Percentiles rank a stretch among this genome's conserved stretches.
These are phyloP conservation scores for Alternaria infectoria DNA, from an alignment of 2,329 filamentous ascomycete genomes.

Conservation along the genomic window DNA sequence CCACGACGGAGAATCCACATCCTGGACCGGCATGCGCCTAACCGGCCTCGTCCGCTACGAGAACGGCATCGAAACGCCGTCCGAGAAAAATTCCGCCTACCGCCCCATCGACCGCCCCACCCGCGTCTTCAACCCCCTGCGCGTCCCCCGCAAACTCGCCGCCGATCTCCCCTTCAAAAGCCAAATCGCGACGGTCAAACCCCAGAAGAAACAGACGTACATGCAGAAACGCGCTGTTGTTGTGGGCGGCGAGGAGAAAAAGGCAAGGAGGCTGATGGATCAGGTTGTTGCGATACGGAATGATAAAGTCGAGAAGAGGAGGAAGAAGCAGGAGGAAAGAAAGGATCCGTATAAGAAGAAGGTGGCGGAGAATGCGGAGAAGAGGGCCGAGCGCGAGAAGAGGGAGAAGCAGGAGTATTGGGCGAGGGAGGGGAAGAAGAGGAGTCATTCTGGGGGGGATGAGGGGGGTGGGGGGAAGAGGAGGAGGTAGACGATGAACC, in stretches of 20 bases:
- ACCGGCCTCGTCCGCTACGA: slow-evolving; percentile 89
- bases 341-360: slow-evolving; percentile 81
- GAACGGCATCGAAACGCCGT: slow-evolving; percentile 75
- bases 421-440: slow-evolving; percentile 85
- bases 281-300: slow-evolving; percentile 90
- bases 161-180: slow-evolving; percentile 89
- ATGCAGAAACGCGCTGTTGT: slow-evolving; percentile 97
- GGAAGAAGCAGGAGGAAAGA: slow-evolving; percentile 86
- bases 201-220: slow-evolving; percentile 83
- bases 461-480: slow-evolving; percentile 45
- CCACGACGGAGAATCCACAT: slow-evolving; percentile 45
- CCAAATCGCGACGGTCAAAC: slow-evolving; percentile 82
- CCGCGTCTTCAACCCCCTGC: slow-evolving; percentile 65
- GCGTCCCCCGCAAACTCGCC: slow-evolving; percentile 79
- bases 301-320: slow-evolving; percentile 84
- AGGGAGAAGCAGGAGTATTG: slow-evolving; percentile 92
- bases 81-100: slow-evolving; percentile 85
- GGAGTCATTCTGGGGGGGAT: slow-evolving; percentile 58
- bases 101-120: slow-evolving; percentile 62
- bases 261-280: slow-evolving; percentile 86
- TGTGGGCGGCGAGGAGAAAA: slow-evolving; percentile 80
- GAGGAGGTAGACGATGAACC: slow-evolving; percentile 24
- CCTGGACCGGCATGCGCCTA: slow-evolving; percentile 90
- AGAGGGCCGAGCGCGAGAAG: slow-evolving; percentile 85
- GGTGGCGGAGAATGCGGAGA: slow-evolving; percentile 81